phyloP scores from a whole-genome alignment of 768 basidiomycete species.

The Pleurotus citrinopileatus region DNA sequence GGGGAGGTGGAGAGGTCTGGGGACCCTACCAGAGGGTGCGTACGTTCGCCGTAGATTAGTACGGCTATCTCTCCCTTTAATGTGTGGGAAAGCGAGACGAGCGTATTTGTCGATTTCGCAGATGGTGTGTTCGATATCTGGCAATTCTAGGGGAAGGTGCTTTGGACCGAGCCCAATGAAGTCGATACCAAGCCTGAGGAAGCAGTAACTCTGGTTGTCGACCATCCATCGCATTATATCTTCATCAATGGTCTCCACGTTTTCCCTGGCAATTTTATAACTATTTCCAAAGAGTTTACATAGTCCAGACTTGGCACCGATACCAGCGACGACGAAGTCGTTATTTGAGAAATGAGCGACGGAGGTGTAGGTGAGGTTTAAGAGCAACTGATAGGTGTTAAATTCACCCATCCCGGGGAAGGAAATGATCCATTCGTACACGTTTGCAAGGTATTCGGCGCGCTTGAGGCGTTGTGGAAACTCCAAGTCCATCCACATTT shows the following conservation, averaged over 20 bases:
- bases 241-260: constrained; percentile 40
- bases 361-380: constrained; percentile 55
- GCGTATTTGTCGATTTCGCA: constrained; percentile 82
- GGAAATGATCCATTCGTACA: constrained; percentile 54
- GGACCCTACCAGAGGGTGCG: constrained; percentile 21
- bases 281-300: constrained; percentile 57
- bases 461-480: constrained; percentile 45
- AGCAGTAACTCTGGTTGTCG: constrained; percentile 56
- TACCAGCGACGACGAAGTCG: constrained; percentile 70
- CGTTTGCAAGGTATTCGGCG: constrained; percentile 58
- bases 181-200: constrained; percentile 51
- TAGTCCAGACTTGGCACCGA: constrained; percentile 67
- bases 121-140: constrained; percentile 75
- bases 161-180: constrained; percentile 51
- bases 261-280: constrained; percentile 27
- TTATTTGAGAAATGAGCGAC: constrained; percentile 60
- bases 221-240: constrained; percentile 66
- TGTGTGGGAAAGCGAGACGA: constrained; percentile 48
- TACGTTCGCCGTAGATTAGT: constrained; percentile 37
- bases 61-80: constrained; percentile 36
- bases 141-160: constrained; percentile 52
- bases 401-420: constrained; percentile 78
- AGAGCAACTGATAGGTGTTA: constrained; percentile 64
- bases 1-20: constrained; percentile 35
- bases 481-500: constrained; percentile 55